These are phyloP conservation scores for Lumnitzera littorea DNA, from an alignment of 345 rosid genomes.

Conservation along the genomic window DNA sequence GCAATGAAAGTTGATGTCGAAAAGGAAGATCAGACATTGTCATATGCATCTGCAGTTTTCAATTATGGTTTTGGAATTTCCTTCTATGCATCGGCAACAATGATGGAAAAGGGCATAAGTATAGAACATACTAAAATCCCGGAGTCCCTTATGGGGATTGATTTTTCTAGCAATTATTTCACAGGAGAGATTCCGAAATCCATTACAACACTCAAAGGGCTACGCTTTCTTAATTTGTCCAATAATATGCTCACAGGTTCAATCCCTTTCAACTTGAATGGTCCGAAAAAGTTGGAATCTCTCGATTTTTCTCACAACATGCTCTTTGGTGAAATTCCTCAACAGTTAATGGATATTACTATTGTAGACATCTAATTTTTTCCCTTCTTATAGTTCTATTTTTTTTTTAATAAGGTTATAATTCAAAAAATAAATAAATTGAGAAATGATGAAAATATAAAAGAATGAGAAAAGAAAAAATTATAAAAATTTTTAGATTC, in stretches of 20 bases:
- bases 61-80: background rate
- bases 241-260: slow-evolving; percentile 6
- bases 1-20: background rate
- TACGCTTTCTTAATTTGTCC: slow-evolving; percentile 3
- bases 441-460: no score
- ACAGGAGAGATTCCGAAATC: slow-evolving; percentile 7
- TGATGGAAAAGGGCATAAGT: slow-evolving; percentile 3
- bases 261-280: background rate
- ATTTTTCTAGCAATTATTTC: slow-evolving; percentile 3
- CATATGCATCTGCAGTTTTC: background rate
- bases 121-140: background rate
- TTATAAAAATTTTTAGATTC: no score
- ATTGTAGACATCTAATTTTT: no score
- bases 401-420: no score
- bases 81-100: background rate
- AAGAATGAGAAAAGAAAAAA: no score
- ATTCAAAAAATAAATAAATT: no score
- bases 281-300: background rate
- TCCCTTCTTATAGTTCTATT: no score
- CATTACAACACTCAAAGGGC: background rate
- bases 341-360: background rate
- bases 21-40: background rate
- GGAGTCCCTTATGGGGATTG: slow-evolving; percentile 1
- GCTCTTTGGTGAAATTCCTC: slow-evolving; percentile 9
- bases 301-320: slow-evolving; percentile 6